Evolutionary conservation across 306 rosid genomes (phyloP), one percentile per base, ranked within the genome.

Genomic region (Castanea mollissima): DNA sequence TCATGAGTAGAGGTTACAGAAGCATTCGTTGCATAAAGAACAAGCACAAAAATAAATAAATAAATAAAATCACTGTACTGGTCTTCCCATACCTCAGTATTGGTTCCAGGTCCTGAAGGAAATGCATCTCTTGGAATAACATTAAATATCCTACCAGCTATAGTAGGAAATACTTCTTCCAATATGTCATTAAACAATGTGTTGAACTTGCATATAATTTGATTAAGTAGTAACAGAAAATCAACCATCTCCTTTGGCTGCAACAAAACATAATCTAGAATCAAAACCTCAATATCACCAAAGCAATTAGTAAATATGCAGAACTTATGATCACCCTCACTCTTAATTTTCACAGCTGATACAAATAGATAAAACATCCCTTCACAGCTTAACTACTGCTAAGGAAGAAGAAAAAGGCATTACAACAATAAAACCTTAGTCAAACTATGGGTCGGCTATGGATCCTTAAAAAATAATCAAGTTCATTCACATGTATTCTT

Each of bases 231-330:
- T 78, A 93, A 31, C 74, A 95, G 97, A 84, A 93, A 89, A 69
- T 93, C 81, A 79, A 79, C 84, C 90, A 95, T 81, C 86, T 95
- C 97, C 87, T 91, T 95, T 79, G 97, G 98, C 99, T 95, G 93
- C 89, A 84, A 75, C 63, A 74, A 79, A 72, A 74, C 23, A 63
- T 41, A 79, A 82, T 20, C 82, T 75, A 65, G 18, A 78, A 78
- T 83, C 32, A 80, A 29, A 18, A 52, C 21, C 5, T 32, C 38
- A 5, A 52, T 68, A 13, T 68, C 52, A 35, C 23, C 41, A 27
- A 68, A 18, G 29, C 15, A 35, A 67, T 29, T 34, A 34, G 27
- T 34, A n/a, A 68, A n/a, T 25, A 68, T n/a, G 16, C 16, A 19
- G 29, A 35, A 68, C 14, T 68, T 2, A 67, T 68, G 20, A 68